These are phyloP conservation scores for Xylaria scruposa DNA, from an alignment of 495 filamentous ascomycete genomes.

Conservation along the genomic window DNA sequence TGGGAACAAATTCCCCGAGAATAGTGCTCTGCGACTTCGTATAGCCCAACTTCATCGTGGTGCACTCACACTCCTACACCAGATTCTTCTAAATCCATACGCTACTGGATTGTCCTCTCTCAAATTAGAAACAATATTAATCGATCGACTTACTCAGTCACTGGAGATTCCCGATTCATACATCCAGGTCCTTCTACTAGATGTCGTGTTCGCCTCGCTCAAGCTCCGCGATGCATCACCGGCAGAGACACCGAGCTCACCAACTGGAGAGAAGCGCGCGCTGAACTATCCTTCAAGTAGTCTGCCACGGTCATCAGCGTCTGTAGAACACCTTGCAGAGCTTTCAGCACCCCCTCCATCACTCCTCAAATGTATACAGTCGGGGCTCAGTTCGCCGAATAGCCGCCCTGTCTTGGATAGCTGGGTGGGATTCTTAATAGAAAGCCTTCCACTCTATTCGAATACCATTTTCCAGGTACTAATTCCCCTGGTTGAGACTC, in stretches of 20 bases:
- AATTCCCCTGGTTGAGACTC: constrained; percentile 85
- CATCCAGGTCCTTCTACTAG: constrained; percentile 76
- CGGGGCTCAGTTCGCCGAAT: constrained; percentile 76
- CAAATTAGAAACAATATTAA: constrained; percentile 73
- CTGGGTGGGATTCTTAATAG: constrained; percentile 87
- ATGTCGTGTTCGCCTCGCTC: constrained; percentile 73
- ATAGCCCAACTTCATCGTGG: constrained; percentile 69
- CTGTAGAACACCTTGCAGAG: constrained; percentile 42
- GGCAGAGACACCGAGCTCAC: constrained; percentile 50
- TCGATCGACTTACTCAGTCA: constrained; percentile 70
- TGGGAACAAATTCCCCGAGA: constrained; percentile 48
- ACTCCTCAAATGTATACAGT: constrained; percentile 81
- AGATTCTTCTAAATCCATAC: constrained; percentile 75
- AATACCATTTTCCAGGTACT: constrained; percentile 87
- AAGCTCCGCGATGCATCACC: constrained; percentile 65
- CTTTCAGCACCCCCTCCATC: constrained; percentile 68
- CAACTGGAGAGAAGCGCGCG: constrained; percentile 50
- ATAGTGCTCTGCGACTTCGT: constrained; percentile 45
- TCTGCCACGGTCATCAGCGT: constrained; percentile 29
- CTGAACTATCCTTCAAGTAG: constrained; percentile 41
- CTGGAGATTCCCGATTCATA: constrained; percentile 67
- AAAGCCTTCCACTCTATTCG: constrained; percentile 82
- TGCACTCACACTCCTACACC: constrained; percentile 73
- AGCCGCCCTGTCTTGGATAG: constrained; percentile 83
- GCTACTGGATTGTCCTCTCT: constrained; percentile 68